phyloP scores from a whole-genome alignment of 2,329 filamentous ascomycete genomes.

The Diaporthe sp. region DNA sequence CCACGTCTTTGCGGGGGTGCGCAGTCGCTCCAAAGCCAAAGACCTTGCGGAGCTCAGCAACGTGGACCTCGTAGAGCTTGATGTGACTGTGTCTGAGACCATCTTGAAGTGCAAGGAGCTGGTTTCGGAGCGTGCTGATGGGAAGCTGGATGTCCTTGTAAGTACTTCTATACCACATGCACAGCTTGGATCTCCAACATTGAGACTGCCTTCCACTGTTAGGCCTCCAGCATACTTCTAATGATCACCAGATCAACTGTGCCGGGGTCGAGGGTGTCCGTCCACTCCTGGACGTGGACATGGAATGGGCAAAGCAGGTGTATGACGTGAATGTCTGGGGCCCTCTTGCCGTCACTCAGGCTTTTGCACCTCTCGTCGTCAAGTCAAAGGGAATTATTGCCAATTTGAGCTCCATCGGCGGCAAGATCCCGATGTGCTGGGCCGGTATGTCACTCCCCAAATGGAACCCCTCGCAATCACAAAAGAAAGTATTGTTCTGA shows the following conservation, averaged over 20 bases:
- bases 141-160: neutral
- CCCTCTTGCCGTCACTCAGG: conserved; percentile 18
- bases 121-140: neutral
- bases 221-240: neutral
- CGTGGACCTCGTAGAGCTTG: conserved; percentile 13
- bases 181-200: neutral
- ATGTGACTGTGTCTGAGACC: neutral
- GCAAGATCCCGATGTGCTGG: conserved; percentile 30
- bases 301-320: conserved; percentile 27
- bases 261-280: conserved; percentile 21
- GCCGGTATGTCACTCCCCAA: neutral
- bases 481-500: neutral
- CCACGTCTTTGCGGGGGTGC: conserved; percentile 26
- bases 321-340: conserved; percentile 36
- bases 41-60: conserved; percentile 18
- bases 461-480: neutral
- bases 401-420: conserved; percentile 31
- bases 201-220: neutral
- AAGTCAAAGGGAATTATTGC: conserved; percentile 26
- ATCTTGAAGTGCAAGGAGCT: neutral
- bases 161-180: neutral
- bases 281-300: conserved; percentile 33
- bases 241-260: neutral
- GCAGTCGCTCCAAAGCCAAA: neutral
- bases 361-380: conserved; percentile 28